A percentile compares a stretch with the other conserved stretches of the same genome.
Evolutionary conservation across 225 moss, liverwort and hornwort genomes (phyloP).

Genomic region (Sphagnum tenellum): DNA sequence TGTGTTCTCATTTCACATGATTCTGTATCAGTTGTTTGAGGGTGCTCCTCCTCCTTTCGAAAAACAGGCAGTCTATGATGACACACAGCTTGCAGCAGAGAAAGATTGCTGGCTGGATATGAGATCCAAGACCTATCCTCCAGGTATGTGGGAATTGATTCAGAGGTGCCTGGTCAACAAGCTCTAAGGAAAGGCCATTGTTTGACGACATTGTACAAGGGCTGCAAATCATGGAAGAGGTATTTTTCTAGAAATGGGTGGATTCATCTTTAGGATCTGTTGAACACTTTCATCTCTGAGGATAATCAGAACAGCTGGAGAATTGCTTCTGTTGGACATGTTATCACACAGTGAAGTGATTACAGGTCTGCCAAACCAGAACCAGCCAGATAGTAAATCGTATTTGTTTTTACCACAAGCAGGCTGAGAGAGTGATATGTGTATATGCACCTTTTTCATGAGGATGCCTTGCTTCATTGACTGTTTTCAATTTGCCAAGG

Average conservation of each 20-base stretch:
- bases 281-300: conserved; percentile 15
- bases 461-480: too few relatives aligned
- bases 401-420: too few relatives aligned
- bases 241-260: conserved; percentile 19
- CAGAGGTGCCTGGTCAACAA: conserved; percentile 22
- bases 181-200: conserved; percentile 6
- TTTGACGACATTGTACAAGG: conserved; percentile 21
- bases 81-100: conserved; percentile 41
- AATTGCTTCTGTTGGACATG: too few relatives aligned
- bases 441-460: too few relatives aligned
- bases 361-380: too few relatives aligned
- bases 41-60: conserved; percentile 52
- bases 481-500: too few relatives aligned
- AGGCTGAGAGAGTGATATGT: too few relatives aligned
- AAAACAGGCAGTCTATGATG: conserved; percentile 63
- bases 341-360: too few relatives aligned
- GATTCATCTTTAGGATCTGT: conserved; percentile 31
- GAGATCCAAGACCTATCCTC: conserved; percentile 27
- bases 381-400: too few relatives aligned
- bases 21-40: conserved; percentile 80
- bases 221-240: conserved; percentile 24
- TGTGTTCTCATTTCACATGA: conserved; percentile 72
- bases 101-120: conserved; percentile 27
- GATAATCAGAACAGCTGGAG: too few relatives aligned
- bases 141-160: conserved; percentile 34